Percentiles rank a stretch among this genome's conserved stretches.
Conservation (phyloP, 75 land plant species). For the Isoetes taiwanensis region DNA sequence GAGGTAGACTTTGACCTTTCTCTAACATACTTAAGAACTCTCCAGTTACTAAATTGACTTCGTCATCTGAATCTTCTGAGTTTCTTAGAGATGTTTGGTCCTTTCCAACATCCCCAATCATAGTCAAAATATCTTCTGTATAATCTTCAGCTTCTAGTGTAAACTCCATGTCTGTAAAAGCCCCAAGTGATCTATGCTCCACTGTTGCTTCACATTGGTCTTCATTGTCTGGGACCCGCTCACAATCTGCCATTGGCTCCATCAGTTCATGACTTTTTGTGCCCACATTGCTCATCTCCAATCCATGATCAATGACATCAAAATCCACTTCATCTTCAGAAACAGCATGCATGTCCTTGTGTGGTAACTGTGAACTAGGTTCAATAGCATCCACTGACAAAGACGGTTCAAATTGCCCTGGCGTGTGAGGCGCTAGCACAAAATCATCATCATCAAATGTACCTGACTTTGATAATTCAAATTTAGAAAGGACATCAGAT, state of each 20-base stretch:
- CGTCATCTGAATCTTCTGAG: constrained; percentile 40
- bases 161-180: too few species aligned
- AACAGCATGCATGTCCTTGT: constrained; percentile 18
- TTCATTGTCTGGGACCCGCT: background rate
- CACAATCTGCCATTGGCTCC: background rate
- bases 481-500: background rate
- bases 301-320: constrained; percentile 43
- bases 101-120: background rate
- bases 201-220: constrained; percentile 9
- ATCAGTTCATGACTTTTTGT: background rate
- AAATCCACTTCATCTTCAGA: constrained; percentile 31
- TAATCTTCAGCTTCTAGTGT: background rate
- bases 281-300: constrained; percentile 22
- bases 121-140: too few species aligned
- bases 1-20: constrained; percentile 29
- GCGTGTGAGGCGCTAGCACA: background rate
- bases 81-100: background rate
- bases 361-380: constrained; percentile 9
- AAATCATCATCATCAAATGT: background rate
- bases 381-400: background rate
- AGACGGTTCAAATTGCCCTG: background rate
- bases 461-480: background rate
- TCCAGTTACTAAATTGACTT: constrained; percentile 43
- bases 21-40: constrained; percentile 61
- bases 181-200: constrained; percentile 12